Base-by-base conservation (phyloP, 176 grass and related monocot genomes). In the Aegilops sharonensis region DNA sequence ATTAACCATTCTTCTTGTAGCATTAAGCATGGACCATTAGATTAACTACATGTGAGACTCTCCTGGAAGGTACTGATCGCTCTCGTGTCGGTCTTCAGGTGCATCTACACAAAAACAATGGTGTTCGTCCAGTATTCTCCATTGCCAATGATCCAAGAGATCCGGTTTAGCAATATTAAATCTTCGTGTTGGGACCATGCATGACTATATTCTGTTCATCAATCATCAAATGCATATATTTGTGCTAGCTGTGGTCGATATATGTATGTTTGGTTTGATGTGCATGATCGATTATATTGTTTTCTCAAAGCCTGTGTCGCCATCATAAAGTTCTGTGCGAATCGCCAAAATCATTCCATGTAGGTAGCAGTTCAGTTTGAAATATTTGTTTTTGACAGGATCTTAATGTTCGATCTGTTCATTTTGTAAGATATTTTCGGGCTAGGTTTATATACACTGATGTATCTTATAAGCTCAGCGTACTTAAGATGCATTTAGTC, bases 1-100 rank as follows among this genome's bases (percentile, higher is more conserved):
- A 87, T 57, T 73, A 77, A 57, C 85, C 76, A 40, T 63, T 13
- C 47, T 69, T 84, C 31, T 75, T 52, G 8, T 24, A 31, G 37
- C 23, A 45, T n/a, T 73, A 87, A 90, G 66, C 68, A 11, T 79
- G 85, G 75, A 84, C 59, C 85, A 84, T 84, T 75, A 74, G 32
- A 30, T 59, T 80, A 69, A 25, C 29, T 72, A 32, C 63, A 78
- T 86, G 84, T 78, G 71, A 78, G 52, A 75, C 18, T 65, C 43
- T 86, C 78, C 35, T 82, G 29, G 75, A 73, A 84, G 81, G 52
- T 54, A 75, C 71, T 11, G 15, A 74, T 48, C 48, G 65, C 70
- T 30, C 67, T 65, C 64, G 50, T 72, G 83, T 85, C 72, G 37
- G 70, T 60, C 20, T 60, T 45, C 65, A 83, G 68, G 52, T 69